Base-by-base conservation (phyloP, 2,329 filamentous ascomycete species). In the Trichoderma harzianum region DNA sequence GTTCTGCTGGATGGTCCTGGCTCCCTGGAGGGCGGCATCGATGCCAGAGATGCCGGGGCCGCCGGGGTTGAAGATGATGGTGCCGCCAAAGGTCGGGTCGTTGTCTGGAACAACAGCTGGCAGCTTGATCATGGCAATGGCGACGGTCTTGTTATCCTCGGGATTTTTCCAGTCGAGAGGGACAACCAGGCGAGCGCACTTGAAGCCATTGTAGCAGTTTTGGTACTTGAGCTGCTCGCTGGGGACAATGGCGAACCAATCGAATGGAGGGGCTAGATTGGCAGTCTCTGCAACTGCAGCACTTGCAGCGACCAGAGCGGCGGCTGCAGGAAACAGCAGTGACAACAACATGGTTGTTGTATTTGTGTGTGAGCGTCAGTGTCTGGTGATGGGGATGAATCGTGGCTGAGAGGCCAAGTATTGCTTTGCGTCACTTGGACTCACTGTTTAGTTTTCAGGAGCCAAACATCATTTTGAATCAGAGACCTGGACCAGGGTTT, bases 21-120 rank as follows among this genome's bases (percentile, higher is more conserved):
- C 12, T 8, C 79, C 73, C 7, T 43, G 16, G 21, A 71, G 21
- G 10, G 79, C 58, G 16, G 78, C 73, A 0, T 32, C 30, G 5
- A 84, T 78, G 8, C 84, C 84, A 1, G 82, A 82, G 5, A 77
- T 81, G 8, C 84, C 82, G 0, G 84, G 84, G 0, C 84, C 84
- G 34, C 84, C 84, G 1, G 83, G 84, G 76, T 85, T 85, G 61
- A 77, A 74, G 72, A 85, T 77, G 43, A 85, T 76, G 60, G 82
- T 81, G 30, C 84, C 84, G 24, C 79, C 82, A 64, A 82, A 84
- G 39, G 77, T 73, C 4, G 78, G 77, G 70, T 82, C 79, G 26
- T 75, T 57, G 21, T 80, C 77, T 3, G 78, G 70, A 6, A 85
- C 83, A 5, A 73, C 74, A 28, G 83, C 83, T 0, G 82, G 82